A percentile compares a stretch with the other conserved stretches of the same genome.
Evolutionary conservation across 768 basidiomycete genomes (phyloP).

Genomic region (Sarcodon aspratus): DNA sequence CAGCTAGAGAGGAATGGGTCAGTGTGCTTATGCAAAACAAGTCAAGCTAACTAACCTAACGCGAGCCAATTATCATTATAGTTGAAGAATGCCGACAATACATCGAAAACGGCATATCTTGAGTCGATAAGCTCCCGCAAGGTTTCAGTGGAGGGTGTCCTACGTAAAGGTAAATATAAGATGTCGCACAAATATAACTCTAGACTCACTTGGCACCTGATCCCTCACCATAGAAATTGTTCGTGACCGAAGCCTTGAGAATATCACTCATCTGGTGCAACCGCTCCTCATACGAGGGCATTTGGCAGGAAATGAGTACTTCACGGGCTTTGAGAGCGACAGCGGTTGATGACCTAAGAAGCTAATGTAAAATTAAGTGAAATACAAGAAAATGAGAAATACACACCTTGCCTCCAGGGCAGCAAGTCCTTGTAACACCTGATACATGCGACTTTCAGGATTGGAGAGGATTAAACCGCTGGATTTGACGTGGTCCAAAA

Average conservation of each 20-base stretch:
- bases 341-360: conserved; percentile 67
- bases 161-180: conserved; percentile 13
- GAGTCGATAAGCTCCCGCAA: conserved; percentile 93
- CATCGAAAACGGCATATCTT: conserved; percentile 93
- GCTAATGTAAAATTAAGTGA: background rate
- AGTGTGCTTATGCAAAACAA: background rate
- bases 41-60: conserved; percentile 43
- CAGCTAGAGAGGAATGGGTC: conserved; percentile 37
- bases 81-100: conserved; percentile 91
- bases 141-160: conserved; percentile 77
- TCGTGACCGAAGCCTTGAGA: conserved; percentile 78
- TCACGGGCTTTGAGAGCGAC: conserved; percentile 95
- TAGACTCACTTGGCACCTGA: conserved; percentile 40
- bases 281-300: conserved; percentile 96
- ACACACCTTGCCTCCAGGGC: conserved; percentile 80
- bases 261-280: conserved; percentile 90
- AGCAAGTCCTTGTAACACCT: conserved; percentile 73
- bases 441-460: conserved; percentile 60
- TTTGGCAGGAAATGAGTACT: conserved; percentile 89
- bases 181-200: conserved; percentile 4
- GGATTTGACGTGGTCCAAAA: conserved; percentile 85
- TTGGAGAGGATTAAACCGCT: conserved; percentile 68
- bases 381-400: background rate
- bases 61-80: conserved; percentile 77
- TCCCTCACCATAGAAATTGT: conserved; percentile 84